Evolutionary conservation across 805 yeast genomes (phyloP).

Genomic region (Wickerhamiella alocasiicola): DNA sequence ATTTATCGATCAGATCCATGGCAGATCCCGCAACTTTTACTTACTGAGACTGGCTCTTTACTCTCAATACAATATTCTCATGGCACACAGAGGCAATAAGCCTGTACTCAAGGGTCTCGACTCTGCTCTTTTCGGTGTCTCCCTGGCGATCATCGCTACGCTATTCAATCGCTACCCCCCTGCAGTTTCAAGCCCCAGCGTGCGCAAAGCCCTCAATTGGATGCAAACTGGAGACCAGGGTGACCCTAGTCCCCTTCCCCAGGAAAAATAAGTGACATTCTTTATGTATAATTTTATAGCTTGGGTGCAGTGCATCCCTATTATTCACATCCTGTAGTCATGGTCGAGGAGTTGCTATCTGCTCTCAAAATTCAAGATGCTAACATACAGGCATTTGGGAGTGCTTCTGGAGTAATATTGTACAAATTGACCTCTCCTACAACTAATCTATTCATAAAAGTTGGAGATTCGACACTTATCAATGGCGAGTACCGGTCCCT

Average conservation of each 20-base stretch:
- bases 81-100: constrained; percentile 20
- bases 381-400: too few species aligned
- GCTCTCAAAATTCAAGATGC: too few species aligned
- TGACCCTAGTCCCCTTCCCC: constrained; percentile 18
- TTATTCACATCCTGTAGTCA: too few species aligned
- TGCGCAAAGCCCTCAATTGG: constrained; percentile 26
- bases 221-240: constrained; percentile 22
- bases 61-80: constrained; percentile 28
- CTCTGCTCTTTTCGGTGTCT: constrained; percentile 24
- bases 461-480: not conserved
- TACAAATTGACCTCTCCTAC: too few species aligned
- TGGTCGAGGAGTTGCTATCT: too few species aligned
- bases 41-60: constrained; percentile 28
- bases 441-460: not conserved
- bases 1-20: constrained; percentile 25
- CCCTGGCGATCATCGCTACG: constrained; percentile 21
- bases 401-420: too few species aligned
- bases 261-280: not conserved
- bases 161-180: constrained; percentile 17
- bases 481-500: not conserved
- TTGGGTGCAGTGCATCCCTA: too few species aligned
- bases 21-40: constrained; percentile 27
- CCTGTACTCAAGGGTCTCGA: constrained; percentile 26
- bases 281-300: not conserved
- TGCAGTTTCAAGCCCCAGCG: constrained; percentile 17